Evolutionary conservation across 768 basidiomycete genomes (phyloP), one percentile per base, ranked within the genome.

Genomic region (Kwoniella pini): DNA sequence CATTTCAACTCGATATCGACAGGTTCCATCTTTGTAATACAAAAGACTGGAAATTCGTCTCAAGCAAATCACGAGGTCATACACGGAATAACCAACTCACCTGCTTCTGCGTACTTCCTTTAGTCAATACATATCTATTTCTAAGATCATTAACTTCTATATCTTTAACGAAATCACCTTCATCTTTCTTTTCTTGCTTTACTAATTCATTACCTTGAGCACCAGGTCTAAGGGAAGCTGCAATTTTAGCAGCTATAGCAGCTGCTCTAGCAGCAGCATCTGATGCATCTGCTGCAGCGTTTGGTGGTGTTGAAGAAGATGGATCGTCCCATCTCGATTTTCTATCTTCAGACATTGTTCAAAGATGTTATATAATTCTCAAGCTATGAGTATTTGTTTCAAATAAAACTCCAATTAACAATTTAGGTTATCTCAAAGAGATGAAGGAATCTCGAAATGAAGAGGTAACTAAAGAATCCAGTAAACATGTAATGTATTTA

Each of bases 141-240:
- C 94, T 82, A 49, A 93, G 82, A 79, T 98, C 94, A 77, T 98
- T 97, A 78, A 98, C 96, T 77, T 97, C 95, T 57, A 97, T 94
- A 72, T 96, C 91, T 66, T 90, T 84, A 12, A 86, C 87, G 69
- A 87, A 97, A 45, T 89, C 90, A 42, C 83, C 89, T 67, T 90
- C 89, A 72, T 90, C 89, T 39, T 69, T 60, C 42, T 69, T 60
- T 63, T 90, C 88, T 42, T 62, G 59, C 17, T 82, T 82, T 60
- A 81, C 72, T 68, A 81, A 67, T 61, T 79, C 82, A 73, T 70
- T 69, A 3, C 71, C 81, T 28, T 64, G 43, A 15, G 80, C 81
- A n/a, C 57, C 65, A 22, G 66, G 67, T 53, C 65, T 55, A 22
- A 67, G 67, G 11, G 68, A 70, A 19, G 76, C 91, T 6, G 93